phyloP scores from a whole-genome alignment of 768 basidiomycete genomes.

The Phaeotremella fagi region DNA sequence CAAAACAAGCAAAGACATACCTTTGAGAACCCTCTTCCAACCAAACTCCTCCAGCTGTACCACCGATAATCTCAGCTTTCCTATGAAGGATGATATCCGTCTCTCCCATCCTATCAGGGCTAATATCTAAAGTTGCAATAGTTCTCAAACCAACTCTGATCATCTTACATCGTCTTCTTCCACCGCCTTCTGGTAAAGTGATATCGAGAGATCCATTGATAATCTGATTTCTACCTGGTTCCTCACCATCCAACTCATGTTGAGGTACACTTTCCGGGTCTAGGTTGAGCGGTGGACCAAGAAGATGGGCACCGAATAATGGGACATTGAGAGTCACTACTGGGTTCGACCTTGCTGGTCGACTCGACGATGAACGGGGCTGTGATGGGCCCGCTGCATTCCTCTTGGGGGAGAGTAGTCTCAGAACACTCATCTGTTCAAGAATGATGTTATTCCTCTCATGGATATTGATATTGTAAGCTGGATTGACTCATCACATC shows the following conservation, averaged over 20 bases:
- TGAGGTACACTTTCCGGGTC: background rate
- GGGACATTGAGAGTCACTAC: conserved; percentile 7
- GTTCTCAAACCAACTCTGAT: conserved; percentile 9
- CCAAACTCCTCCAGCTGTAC: conserved; percentile 17
- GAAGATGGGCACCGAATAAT: conserved; percentile 8
- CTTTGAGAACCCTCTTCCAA: conserved; percentile 32
- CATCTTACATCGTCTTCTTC: conserved; percentile 1
- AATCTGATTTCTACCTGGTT: background rate
- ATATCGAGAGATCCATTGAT: conserved; percentile 4
- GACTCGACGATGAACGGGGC: background rate
- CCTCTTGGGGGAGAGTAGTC: background rate
- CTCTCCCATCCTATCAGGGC: conserved; percentile 15
- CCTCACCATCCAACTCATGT: background rate
- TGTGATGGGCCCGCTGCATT: background rate
- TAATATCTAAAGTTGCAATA: conserved; percentile 7
- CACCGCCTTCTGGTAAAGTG: background rate
- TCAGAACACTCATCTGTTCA: background rate
- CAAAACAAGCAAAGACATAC: conserved; percentile 2
- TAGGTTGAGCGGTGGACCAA: conserved; percentile 3
- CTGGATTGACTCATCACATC: too few species aligned
- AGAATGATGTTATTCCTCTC: background rate
- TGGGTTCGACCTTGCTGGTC: background rate
- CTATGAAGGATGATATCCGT: conserved; percentile 24
- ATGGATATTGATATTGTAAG: too few species aligned
- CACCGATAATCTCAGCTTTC: conserved; percentile 22